Evolutionary conservation across 331 rosid genomes (phyloP).

Genomic region (Rhamnella rubrinervis): DNA sequence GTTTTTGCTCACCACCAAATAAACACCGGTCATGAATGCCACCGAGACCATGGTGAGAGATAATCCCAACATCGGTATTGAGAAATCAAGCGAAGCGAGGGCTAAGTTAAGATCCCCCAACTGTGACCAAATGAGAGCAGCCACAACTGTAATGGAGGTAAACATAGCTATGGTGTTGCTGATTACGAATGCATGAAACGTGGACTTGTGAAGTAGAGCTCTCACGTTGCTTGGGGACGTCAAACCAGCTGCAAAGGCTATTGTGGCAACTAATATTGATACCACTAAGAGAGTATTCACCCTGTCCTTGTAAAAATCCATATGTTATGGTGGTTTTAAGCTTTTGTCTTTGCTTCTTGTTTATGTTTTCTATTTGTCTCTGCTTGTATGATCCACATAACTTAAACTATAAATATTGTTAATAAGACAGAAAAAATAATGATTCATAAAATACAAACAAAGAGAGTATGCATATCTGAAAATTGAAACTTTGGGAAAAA

Average conservation of each 20-base stretch:
- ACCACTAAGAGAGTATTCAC: constrained; percentile 7
- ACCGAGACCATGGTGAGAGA: constrained; percentile 17
- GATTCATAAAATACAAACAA: too few relatives aligned
- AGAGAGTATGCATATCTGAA: too few relatives aligned
- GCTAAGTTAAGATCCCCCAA: constrained; percentile 3
- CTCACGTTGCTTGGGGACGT: constrained; percentile 9
- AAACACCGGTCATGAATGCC: constrained; percentile 36
- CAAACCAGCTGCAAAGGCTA: constrained; percentile 29
- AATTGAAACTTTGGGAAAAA: too few relatives aligned
- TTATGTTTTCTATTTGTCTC: too few relatives aligned
- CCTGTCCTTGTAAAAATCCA: background rate
- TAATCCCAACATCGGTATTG: constrained; percentile 21
- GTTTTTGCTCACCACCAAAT: constrained; percentile 19
- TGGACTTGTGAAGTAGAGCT: background rate
- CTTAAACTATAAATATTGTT: too few relatives aligned
- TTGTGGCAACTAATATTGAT: constrained; percentile 15
- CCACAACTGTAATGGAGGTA: constrained; percentile 12
- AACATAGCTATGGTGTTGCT: constrained; percentile 22
- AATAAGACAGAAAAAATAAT: too few relatives aligned
- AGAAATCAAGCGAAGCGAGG: background rate
- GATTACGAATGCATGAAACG: constrained; percentile 17
- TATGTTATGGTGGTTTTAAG: too few relatives aligned
- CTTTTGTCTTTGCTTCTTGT: background rate
- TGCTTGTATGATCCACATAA: too few relatives aligned
- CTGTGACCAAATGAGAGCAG: constrained; percentile 27